Percentiles rank a stretch among this genome's conserved stretches.
Conservation (phyloP, 306 rosid species). For the Hippophae gyantsensis region DNA sequence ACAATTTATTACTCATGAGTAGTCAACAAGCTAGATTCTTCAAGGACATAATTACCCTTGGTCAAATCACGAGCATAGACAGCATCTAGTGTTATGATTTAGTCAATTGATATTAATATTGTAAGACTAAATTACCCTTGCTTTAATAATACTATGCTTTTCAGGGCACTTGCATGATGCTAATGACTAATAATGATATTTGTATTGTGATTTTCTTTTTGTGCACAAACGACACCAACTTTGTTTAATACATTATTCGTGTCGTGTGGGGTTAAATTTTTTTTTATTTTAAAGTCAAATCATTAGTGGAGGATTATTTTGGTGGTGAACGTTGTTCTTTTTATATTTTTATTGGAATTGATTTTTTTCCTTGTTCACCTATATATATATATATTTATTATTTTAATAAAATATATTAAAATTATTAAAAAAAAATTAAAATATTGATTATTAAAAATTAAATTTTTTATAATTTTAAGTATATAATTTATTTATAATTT, state of each 20-base stretch:
- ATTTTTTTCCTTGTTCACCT: too few species aligned
- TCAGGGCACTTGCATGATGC: not conserved
- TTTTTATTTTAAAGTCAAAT: slow-evolving; percentile 14
- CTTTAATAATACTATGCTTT: slow-evolving; percentile 2
- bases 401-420: too few species aligned
- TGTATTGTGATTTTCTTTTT: slow-evolving; percentile 37
- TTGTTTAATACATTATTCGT: slow-evolving; percentile 11
- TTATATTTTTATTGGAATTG: too few species aligned
- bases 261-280: slow-evolving; percentile 8
- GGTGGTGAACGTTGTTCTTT: too few species aligned
- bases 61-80: slow-evolving; percentile 32
- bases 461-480: too few species aligned
- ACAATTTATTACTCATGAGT: slow-evolving; percentile 1
- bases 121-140: slow-evolving; percentile 19
- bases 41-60: slow-evolving; percentile 7
- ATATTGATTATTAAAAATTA: too few species aligned
- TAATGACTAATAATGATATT: slow-evolving; percentile 6
- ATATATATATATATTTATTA: too few species aligned
- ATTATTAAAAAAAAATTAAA: too few species aligned
- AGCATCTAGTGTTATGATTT: not conserved
- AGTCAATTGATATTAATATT: not conserved
- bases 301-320: slow-evolving; percentile 6
- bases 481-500: too few species aligned
- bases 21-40: slow-evolving; percentile 21
- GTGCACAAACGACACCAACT: slow-evolving; percentile 23